Evolutionary conservation across 2,329 filamentous ascomycete species (phyloP), one percentile per base, ranked within the genome.

Genomic region (Cercospora nicotianae): DNA sequence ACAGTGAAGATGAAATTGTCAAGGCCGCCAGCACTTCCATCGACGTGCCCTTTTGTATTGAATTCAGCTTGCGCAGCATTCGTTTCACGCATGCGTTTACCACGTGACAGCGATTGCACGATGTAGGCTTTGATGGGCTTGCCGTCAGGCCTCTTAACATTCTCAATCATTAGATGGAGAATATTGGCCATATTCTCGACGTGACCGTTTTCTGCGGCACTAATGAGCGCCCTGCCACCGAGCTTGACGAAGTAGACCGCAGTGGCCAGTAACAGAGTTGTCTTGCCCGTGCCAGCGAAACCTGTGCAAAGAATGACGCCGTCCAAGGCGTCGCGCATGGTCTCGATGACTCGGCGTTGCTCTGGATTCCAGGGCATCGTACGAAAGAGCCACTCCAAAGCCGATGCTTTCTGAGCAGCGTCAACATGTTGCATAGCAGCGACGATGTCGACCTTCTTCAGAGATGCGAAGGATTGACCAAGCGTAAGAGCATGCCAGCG

Each of bases 261-360:
- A 33, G 26, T 39, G 1, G 39, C 42, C 28, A 33, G 6, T 10
- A 58, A 8, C 9, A 64, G 13, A 1, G 62, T 48, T 9, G 66
- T 61, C 62, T 65, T 67, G 8, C 66, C 66, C 0, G 62, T 65
- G 3, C 66, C 62, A 5, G 45, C 1, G 10, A 33, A 20, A 13
- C 62, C 62, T 4, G 30, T 55, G 13, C 18, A 26, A 2, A 65
- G 13, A 1, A 20, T 2, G 1, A 67, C 4, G 9, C 62, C 42
- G 3, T 9, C 57, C 6, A 42, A 3, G 0, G 48, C 20, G 1
- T 33, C 3, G 16, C 33, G 30, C 13, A 61, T 18, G 13, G 45
- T 42, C 1, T 65, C 42, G 12, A 67, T 58, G 13, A 45, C 61
- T 55, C n/a, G 51, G 3, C 16, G 53, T 39, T 67, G 65, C 39